Evolutionary conservation across 352 stramenopile species (phyloP).

Genomic region (Globisporangium echinulatum): DNA sequence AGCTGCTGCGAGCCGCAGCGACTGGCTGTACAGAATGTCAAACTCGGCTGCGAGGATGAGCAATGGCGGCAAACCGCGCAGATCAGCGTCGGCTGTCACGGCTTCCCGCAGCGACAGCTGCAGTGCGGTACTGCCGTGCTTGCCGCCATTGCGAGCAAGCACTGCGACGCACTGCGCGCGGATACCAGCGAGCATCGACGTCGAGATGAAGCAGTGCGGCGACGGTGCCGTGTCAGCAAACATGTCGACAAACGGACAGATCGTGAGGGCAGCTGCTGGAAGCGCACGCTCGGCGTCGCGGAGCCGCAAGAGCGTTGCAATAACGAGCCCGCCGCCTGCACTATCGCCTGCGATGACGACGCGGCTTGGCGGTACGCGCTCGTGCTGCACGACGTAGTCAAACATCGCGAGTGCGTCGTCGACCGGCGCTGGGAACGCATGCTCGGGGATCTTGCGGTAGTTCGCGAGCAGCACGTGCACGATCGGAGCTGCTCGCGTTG

Average conservation of each 20-base stretch:
- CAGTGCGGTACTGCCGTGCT: background rate
- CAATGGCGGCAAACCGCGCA: slow-evolving; percentile 22
- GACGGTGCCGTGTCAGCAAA: slow-evolving; percentile 6
- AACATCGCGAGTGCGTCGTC: slow-evolving; percentile 32
- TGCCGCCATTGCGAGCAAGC: background rate
- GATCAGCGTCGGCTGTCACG: slow-evolving; percentile 9
- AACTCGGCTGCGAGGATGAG: slow-evolving; percentile 26
- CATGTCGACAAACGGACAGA: slow-evolving; percentile 39
- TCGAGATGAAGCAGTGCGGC: slow-evolving; percentile 22
- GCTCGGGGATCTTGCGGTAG: slow-evolving; percentile 34
- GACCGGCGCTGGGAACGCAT: slow-evolving; percentile 24
- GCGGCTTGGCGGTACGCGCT: slow-evolving; percentile 19
- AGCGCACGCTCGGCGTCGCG: slow-evolving; percentile 16
- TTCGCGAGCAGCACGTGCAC: slow-evolving; percentile 34
- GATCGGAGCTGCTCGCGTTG: background rate
- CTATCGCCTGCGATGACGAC: slow-evolving; percentile 38
- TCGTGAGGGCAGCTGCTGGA: slow-evolving; percentile 22
- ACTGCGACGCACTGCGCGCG: slow-evolving; percentile 2
- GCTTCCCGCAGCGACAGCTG: background rate
- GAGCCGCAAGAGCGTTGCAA: slow-evolving; percentile 33
- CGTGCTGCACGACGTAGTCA: slow-evolving; percentile 33
- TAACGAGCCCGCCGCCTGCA: slow-evolving; percentile 27
- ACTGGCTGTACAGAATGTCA: slow-evolving; percentile 27
- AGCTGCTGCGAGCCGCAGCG: slow-evolving; percentile 17
- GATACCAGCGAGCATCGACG: slow-evolving; percentile 8